These are phyloP conservation scores for Eucalyptus dawsonii DNA, from an alignment of 345 rosid genomes.

Conservation along the genomic window DNA sequence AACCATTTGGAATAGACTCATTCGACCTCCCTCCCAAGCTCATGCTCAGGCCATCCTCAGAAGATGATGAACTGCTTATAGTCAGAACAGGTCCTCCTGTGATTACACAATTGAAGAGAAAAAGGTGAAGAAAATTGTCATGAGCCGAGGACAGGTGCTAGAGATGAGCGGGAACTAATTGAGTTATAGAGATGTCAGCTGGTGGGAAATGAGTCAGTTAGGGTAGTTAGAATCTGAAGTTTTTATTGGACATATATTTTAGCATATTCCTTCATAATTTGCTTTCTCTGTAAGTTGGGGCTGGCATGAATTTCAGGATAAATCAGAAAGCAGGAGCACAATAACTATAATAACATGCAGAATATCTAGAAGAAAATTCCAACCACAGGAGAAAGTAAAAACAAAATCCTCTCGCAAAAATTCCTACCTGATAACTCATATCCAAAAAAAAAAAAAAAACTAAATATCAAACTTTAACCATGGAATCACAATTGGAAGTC, in stretches of 20 bases:
- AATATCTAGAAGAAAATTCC: neutral
- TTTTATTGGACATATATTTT: neutral
- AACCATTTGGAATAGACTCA: neutral
- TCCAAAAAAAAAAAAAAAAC: neutral
- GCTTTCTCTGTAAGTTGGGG: neutral
- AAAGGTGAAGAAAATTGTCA: neutral
- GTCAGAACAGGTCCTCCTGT: conserved; percentile 1
- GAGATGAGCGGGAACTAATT: neutral
- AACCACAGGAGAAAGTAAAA: neutral
- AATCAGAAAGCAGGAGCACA: neutral
- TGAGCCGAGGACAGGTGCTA: neutral
- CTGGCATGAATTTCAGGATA: neutral
- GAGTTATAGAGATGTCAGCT: neutral
- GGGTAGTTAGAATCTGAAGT: neutral
- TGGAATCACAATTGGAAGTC: neutral
- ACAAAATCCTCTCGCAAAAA: neutral
- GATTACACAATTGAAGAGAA: neutral
- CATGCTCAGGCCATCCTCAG: neutral
- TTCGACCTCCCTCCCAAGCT: neutral
- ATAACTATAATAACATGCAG: neutral
- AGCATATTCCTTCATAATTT: neutral
- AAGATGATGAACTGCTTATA: conserved; percentile 2
- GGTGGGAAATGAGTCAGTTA: neutral
- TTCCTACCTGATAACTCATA: neutral
- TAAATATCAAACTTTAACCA: neutral